These are phyloP conservation scores for Penicillium frequentans DNA, from an alignment of 2,329 filamentous ascomycete species.

Conservation along the genomic window DNA sequence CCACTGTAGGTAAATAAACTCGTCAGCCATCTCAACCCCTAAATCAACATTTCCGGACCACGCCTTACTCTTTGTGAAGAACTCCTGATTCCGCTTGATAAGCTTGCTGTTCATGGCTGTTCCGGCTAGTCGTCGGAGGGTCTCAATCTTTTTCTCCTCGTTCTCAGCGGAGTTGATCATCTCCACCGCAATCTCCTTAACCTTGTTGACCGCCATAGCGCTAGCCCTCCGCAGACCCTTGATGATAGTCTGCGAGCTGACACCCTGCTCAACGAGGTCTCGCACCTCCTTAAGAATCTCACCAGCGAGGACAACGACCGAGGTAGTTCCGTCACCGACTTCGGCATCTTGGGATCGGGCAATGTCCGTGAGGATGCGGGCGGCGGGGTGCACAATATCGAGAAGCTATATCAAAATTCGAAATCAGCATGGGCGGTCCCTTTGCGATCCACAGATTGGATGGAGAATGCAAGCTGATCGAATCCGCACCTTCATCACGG, in stretches of 20 bases:
- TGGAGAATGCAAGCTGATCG: background rate
- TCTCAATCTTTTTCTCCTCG: conserved; percentile 85
- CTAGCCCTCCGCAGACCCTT: conserved; percentile 90
- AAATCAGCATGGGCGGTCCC: background rate
- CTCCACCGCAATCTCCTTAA: conserved; percentile 89
- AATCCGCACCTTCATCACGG: conserved; percentile 85
- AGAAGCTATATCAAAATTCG: conserved; percentile 64
- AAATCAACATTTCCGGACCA: background rate
- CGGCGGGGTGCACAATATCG: conserved; percentile 96
- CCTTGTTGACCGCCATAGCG: conserved; percentile 93
- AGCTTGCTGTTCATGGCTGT: conserved; percentile 99
- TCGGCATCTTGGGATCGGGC: conserved; percentile 98
- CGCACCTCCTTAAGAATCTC: conserved; percentile 97
- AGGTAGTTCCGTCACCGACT: conserved; percentile 96
- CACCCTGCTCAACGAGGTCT: conserved; percentile 92
- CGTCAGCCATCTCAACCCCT: background rate
- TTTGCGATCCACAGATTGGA: background rate
- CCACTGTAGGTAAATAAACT: conserved; percentile 63
- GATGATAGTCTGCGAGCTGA: conserved; percentile 96
- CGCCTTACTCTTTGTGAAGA: conserved; percentile 90
- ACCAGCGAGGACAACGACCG: conserved; percentile 94
- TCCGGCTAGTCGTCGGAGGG: conserved; percentile 81
- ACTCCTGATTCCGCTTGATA: conserved; percentile 93
- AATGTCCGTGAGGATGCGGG: conserved; percentile 96
- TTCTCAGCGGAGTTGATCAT: conserved; percentile 68